Conservation (phyloP, 148 eudicot species). For the Cornus suecica region DNA sequence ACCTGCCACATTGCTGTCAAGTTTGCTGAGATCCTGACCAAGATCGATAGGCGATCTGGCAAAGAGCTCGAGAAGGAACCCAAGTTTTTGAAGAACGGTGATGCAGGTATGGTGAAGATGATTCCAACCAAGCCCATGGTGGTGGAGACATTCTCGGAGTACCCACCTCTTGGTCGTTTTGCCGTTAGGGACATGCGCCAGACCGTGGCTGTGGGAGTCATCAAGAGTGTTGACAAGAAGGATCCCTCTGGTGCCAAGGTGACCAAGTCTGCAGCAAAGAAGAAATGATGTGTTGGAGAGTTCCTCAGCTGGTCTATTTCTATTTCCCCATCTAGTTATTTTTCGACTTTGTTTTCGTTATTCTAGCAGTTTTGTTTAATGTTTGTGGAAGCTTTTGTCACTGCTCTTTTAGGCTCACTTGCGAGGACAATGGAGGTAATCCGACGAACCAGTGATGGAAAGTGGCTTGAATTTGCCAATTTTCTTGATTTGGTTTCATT, state of each 20-base stretch:
- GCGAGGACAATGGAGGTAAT: conserved; percentile 5
- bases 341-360: neutral
- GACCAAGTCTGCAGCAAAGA: conserved; percentile 31
- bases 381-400: neutral
- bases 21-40: conserved; percentile 29
- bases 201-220: conserved; percentile 32
- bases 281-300: conserved; percentile 10
- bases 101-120: conserved; percentile 32
- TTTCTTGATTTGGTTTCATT: neutral
- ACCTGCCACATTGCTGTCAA: conserved; percentile 32
- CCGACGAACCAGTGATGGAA: neutral
- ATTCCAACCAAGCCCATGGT: conserved; percentile 36
- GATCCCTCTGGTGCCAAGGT: conserved; percentile 33
- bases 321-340: neutral
- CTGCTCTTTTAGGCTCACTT: conserved; percentile 10
- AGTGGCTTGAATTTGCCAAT: neutral
- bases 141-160: conserved; percentile 29
- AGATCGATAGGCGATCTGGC: conserved; percentile 31
- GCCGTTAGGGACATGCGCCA: conserved; percentile 31
- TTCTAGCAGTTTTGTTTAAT: neutral
- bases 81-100: conserved; percentile 28
- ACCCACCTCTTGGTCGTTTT: conserved; percentile 31
- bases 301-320: neutral
- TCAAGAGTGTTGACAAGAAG: conserved; percentile 31
- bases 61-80: conserved; percentile 33